Conservation (phyloP, 352 stramenopile genomes). For the Phytopythium vexans region DNA sequence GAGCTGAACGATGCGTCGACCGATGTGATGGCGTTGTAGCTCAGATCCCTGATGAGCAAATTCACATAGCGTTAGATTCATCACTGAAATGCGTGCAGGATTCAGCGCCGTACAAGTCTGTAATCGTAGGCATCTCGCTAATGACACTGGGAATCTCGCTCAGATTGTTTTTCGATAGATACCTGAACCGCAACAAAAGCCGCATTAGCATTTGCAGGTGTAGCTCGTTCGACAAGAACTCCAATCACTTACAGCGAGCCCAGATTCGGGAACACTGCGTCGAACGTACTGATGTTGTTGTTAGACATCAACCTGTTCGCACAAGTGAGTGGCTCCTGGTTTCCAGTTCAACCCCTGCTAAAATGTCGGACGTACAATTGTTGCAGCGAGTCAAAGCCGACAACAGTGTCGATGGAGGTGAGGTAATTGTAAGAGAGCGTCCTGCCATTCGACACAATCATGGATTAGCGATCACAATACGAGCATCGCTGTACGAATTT, state of each 20-base stretch:
- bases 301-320: slow-evolving; percentile 12
- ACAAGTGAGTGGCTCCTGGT: slow-evolving; percentile 1
- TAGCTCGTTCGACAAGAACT: background rate
- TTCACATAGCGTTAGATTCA: background rate
- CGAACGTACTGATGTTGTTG: slow-evolving; percentile 17
- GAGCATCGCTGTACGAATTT: background rate
- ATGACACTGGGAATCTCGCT: slow-evolving; percentile 25
- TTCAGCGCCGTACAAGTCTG: slow-evolving; percentile 15
- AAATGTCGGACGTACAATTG: slow-evolving; percentile 10
- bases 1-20: slow-evolving; percentile 3
- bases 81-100: background rate
- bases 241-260: slow-evolving; percentile 12
- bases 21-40: background rate
- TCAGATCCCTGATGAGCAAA: background rate
- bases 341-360: background rate
- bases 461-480: background rate
- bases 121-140: slow-evolving; percentile 16
- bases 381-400: slow-evolving; percentile 16
- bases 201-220: background rate
- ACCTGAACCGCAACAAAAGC: slow-evolving; percentile 7
- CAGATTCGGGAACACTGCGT: slow-evolving; percentile 5
- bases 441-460: slow-evolving; percentile 3
- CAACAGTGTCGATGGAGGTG: slow-evolving; percentile 10
- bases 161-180: slow-evolving; percentile 47
- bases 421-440: slow-evolving; percentile 22